A percentile compares a stretch with the other conserved stretches of the same genome.
Conservation (phyloP, 2,329 filamentous ascomycete genomes). For the Zymoseptoria pseudotritici region DNA sequence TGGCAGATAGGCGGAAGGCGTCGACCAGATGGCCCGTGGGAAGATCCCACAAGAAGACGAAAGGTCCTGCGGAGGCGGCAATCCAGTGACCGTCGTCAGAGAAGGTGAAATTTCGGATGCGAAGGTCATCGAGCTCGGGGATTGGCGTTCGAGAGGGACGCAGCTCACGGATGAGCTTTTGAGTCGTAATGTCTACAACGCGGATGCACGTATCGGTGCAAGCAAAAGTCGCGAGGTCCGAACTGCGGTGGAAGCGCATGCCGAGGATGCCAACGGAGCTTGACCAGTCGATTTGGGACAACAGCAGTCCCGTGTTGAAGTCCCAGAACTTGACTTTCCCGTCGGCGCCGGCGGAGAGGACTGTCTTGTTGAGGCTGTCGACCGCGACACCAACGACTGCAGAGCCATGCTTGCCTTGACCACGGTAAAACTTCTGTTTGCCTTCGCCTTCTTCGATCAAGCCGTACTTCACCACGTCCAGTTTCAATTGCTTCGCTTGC, state of each 20-base stretch:
- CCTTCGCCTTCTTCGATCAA: slow-evolving; percentile 33
- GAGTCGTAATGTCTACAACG: slow-evolving; percentile 83
- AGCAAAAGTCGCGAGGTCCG: slow-evolving; percentile 77
- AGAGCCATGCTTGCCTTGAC: slow-evolving; percentile 67
- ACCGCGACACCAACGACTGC: slow-evolving; percentile 80
- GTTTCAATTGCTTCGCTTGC: slow-evolving; percentile 68
- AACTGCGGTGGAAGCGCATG: slow-evolving; percentile 73
- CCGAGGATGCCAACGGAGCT: slow-evolving; percentile 67
- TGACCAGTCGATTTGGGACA: slow-evolving; percentile 78
- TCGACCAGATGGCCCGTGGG: slow-evolving; percentile 94
- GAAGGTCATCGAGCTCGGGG: slow-evolving; percentile 14
- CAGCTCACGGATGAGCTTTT: slow-evolving; percentile 84
- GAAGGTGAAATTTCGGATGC: slow-evolving; percentile 49
- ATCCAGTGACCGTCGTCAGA: slow-evolving; percentile 93
- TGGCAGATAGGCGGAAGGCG: slow-evolving; percentile 69
- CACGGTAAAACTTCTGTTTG: slow-evolving; percentile 37
- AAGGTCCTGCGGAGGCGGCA: slow-evolving; percentile 75
- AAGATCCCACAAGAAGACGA: slow-evolving; percentile 83
- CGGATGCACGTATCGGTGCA: slow-evolving; percentile 86
- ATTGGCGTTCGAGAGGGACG: slow-evolving; percentile 56
- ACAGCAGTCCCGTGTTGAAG: slow-evolving; percentile 71
- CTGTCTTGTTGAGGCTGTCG: slow-evolving; percentile 77
- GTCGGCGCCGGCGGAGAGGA: slow-evolving; percentile 82
- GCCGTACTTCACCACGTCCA: slow-evolving; percentile 40
- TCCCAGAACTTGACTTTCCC: slow-evolving; percentile 98